Evolutionary conservation across 176 grass and related monocot species (phyloP).

Genomic region (Dendrocalamus sinicus): DNA sequence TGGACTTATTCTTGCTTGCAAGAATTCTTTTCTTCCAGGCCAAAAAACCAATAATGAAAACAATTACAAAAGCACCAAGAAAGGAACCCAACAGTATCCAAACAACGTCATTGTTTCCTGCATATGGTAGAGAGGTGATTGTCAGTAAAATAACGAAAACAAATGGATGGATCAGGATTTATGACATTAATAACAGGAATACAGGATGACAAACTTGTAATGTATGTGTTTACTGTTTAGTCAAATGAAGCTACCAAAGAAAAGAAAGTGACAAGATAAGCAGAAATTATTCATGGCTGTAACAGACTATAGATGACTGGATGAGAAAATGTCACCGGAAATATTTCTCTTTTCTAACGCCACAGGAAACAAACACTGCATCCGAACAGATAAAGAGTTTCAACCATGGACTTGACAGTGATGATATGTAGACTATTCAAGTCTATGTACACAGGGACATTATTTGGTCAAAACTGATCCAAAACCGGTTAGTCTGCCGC

Average conservation of each 20-base stretch:
- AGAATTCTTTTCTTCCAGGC: slow-evolving; percentile 58
- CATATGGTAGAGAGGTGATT: slow-evolving; percentile 16
- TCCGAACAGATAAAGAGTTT: not conserved
- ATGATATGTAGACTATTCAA: slow-evolving; percentile 3
- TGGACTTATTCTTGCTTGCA: slow-evolving; percentile 22
- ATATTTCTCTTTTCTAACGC: not conserved
- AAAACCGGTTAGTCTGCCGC: not conserved
- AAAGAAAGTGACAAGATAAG: not conserved
- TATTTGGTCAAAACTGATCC: slow-evolving; percentile 15
- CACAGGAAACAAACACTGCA: not conserved
- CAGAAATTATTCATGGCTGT: no score
- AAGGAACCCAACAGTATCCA: slow-evolving; percentile 72
- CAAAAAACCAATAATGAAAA: slow-evolving; percentile 56
- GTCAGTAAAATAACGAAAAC: not conserved
- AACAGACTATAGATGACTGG: not conserved
- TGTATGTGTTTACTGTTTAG: not conserved
- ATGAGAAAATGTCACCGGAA: not conserved
- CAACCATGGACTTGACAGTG: not conserved
- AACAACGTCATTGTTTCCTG: slow-evolving; percentile 55
- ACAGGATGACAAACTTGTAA: not conserved
- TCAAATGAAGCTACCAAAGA: slow-evolving; percentile 25
- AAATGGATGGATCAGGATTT: slow-evolving; percentile 9
- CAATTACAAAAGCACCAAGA: slow-evolving; percentile 57
- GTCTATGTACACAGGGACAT: not conserved
- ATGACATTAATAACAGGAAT: not conserved